Percentiles rank a stretch among this genome's conserved stretches.
Conservation (phyloP, 1,139 yeast species). For the Yamadazyma songkhlaensis region DNA sequence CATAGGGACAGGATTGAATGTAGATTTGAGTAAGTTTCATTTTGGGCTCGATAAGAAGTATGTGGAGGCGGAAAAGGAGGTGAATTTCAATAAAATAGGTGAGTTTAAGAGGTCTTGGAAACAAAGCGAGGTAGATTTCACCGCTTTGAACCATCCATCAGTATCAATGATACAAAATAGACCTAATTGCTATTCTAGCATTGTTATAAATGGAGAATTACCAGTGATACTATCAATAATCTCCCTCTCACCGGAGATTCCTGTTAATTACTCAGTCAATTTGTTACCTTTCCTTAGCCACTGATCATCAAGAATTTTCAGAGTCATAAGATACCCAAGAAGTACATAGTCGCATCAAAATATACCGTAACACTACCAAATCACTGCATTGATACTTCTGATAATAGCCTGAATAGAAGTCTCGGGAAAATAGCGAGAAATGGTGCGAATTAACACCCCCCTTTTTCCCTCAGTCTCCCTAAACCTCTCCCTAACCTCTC, state of each 20-base stretch:
- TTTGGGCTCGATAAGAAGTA: slow-evolving; percentile 3
- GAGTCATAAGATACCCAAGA: not conserved
- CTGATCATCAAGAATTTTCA: too few relatives aligned
- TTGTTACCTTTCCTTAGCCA: slow-evolving; percentile 1
- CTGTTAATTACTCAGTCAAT: slow-evolving; percentile 1
- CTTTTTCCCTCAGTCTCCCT: too few relatives aligned
- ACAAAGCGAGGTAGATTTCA: too few relatives aligned
- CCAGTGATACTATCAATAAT: slow-evolving; percentile 29
- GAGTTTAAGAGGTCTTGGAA: not conserved
- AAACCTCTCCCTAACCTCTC: too few relatives aligned
- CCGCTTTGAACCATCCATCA: slow-evolving; percentile 7
- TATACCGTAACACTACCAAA: too few relatives aligned
- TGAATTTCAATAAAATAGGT: not conserved
- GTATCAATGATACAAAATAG: slow-evolving; percentile 9
- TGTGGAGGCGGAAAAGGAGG: not conserved
- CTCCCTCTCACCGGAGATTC: slow-evolving; percentile 5
- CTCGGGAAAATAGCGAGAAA: too few relatives aligned
- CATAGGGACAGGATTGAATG: slow-evolving; percentile 59
- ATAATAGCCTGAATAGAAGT: too few relatives aligned
- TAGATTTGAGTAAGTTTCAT: slow-evolving; percentile 37
- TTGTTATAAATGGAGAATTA: slow-evolving; percentile 14
- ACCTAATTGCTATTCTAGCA: slow-evolving; percentile 18
- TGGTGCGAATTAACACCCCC: not conserved
- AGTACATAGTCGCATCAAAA: too few relatives aligned
- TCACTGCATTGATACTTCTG: too few relatives aligned